These are phyloP conservation scores for Isabelozyma rhagii DNA, from an alignment of 805 yeast genomes.

Conservation along the genomic window DNA sequence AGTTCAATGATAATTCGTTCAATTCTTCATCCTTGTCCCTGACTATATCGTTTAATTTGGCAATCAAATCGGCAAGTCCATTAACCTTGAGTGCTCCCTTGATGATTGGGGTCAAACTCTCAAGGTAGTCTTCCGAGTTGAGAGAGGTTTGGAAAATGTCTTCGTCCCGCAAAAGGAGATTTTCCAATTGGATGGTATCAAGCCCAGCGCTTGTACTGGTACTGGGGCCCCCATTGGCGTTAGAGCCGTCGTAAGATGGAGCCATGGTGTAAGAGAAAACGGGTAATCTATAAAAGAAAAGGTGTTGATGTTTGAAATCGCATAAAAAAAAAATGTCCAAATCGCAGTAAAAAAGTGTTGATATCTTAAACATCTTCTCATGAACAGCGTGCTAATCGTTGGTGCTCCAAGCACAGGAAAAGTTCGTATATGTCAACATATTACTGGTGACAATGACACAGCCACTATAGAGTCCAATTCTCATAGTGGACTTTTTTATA, in stretches of 20 bases:
- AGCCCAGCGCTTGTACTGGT: neutral
- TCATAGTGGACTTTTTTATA: conserved; percentile 32
- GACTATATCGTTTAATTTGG: conserved; percentile 55
- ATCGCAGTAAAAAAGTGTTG: no score
- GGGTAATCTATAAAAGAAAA: neutral
- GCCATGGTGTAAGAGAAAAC: neutral
- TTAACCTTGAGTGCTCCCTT: conserved; percentile 56
- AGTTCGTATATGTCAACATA: conserved; percentile 20
- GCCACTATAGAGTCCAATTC: conserved; percentile 10
- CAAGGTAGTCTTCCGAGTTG: conserved; percentile 67
- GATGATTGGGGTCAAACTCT: conserved; percentile 75
- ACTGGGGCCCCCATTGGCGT: neutral
- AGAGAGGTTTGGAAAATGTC: conserved; percentile 45
- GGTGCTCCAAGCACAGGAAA: conserved; percentile 46
- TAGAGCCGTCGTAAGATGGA: neutral
- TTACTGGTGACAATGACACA: conserved; percentile 6
- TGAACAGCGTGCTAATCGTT: conserved; percentile 42
- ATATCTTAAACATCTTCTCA: neutral
- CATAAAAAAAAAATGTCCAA: no score
- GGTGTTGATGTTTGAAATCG: neutral
- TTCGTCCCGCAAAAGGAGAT: conserved; percentile 36
- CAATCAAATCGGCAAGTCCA: conserved; percentile 54
- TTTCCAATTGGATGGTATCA: conserved; percentile 32
- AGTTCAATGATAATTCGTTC: conserved; percentile 56
- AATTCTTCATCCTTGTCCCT: conserved; percentile 60